A percentile compares a stretch with the other conserved stretches of the same genome.
Evolutionary conservation across 2,329 filamentous ascomycete species (phyloP).

Genomic region (Ilyonectria destructans): DNA sequence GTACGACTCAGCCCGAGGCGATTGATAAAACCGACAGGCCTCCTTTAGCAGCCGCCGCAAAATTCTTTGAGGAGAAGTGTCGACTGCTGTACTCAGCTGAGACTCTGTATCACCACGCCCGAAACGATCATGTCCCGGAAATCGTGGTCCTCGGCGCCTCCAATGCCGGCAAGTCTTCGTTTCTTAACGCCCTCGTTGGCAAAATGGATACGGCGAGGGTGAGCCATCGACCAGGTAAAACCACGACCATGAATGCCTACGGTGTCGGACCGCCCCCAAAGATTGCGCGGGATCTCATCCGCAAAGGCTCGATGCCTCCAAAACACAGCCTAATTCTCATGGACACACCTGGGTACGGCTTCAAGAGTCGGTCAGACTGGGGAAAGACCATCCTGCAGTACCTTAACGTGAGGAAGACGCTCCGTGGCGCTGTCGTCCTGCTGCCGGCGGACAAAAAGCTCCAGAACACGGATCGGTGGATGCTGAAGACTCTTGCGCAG

Average conservation of each 20-base stretch:
- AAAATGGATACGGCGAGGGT: constrained; percentile 62
- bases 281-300: constrained; percentile 47
- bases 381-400: constrained; percentile 69
- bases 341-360: constrained; percentile 69
- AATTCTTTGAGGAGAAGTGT: constrained; percentile 53
- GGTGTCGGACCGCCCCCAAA: constrained; percentile 64
- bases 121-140: constrained; percentile 70
- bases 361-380: constrained; percentile 65
- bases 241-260: constrained; percentile 70
- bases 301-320: constrained; percentile 59
- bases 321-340: constrained; percentile 65
- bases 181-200: constrained; percentile 86
- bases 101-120: constrained; percentile 64
- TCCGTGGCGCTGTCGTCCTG: constrained; percentile 69
- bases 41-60: constrained; percentile 48
- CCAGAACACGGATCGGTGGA: constrained; percentile 64
- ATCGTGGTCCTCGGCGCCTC: constrained; percentile 89
- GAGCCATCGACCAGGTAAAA: constrained; percentile 68
- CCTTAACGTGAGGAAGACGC: constrained; percentile 61
- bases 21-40: constrained; percentile 42
- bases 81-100: constrained; percentile 68
- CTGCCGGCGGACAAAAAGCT: constrained; percentile 69
- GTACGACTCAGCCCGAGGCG: constrained; percentile 30
- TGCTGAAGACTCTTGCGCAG: constrained; percentile 64
- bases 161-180: constrained; percentile 91